Evolutionary conservation across 495 filamentous ascomycete species (phyloP).

Genomic region (Neurospora sublineolata): DNA sequence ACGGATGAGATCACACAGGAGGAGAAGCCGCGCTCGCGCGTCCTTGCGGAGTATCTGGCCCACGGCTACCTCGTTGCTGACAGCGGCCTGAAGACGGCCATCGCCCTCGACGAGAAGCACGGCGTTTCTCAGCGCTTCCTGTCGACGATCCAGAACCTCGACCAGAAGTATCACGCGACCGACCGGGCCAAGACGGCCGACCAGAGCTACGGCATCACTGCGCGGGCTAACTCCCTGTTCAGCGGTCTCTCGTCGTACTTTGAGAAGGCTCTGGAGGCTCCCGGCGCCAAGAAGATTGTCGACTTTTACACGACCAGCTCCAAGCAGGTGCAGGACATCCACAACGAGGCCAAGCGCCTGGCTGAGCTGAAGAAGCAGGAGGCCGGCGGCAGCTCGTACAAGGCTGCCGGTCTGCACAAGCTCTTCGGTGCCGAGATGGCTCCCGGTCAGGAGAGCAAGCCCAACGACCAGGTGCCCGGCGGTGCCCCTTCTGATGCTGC

Average conservation of each 20-base stretch:
- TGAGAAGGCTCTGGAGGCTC: slow-evolving; percentile 77
- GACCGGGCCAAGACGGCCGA: slow-evolving; percentile 69
- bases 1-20: slow-evolving; percentile 63
- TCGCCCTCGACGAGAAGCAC: slow-evolving; percentile 83
- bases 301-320: slow-evolving; percentile 71
- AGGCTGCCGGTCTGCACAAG: slow-evolving; percentile 35
- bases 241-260: slow-evolving; percentile 64
- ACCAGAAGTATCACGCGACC: slow-evolving; percentile 67
- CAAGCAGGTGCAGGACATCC: slow-evolving; percentile 86
- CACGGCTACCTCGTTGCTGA: slow-evolving; percentile 87
- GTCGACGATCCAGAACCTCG: slow-evolving; percentile 58
- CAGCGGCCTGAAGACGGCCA: slow-evolving; percentile 68
- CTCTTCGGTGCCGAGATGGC: slow-evolving; percentile 34
- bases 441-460: not conserved
- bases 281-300: slow-evolving; percentile 74
- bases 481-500: slow-evolving; percentile 4
- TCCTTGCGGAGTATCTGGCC: slow-evolving; percentile 89
- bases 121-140: slow-evolving; percentile 72
- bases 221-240: slow-evolving; percentile 53
- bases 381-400: slow-evolving; percentile 35
- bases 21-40: slow-evolving; percentile 86
- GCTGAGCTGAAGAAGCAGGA: slow-evolving; percentile 77
- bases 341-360: slow-evolving; percentile 74
- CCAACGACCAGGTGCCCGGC: slow-evolving; percentile 9
- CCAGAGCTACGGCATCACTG: slow-evolving; percentile 58